Percentiles rank a stretch among this genome's conserved stretches.
phyloP scores from a whole-genome alignment of 1,284 basidiomycete species.

The Meira nashicola region DNA sequence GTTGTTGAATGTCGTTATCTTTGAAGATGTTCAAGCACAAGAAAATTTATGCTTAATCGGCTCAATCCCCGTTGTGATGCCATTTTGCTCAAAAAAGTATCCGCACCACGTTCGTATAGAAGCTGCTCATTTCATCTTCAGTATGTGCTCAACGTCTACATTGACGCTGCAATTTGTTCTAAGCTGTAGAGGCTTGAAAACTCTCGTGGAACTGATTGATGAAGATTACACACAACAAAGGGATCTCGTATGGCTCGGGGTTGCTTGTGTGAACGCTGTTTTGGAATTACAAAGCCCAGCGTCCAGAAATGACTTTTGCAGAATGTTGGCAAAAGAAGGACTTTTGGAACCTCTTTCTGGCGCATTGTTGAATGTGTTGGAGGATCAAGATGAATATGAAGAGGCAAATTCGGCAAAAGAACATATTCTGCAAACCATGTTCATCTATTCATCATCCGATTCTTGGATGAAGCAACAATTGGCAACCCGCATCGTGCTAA shows the following conservation, averaged over 20 bases:
- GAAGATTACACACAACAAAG: slow-evolving; percentile 77
- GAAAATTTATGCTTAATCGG: slow-evolving; percentile 94
- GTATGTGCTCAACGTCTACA: slow-evolving; percentile 85
- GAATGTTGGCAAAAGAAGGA: slow-evolving; percentile 95
- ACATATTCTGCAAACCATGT: slow-evolving; percentile 81
- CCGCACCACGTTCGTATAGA: slow-evolving; percentile 88
- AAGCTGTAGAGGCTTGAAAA: slow-evolving; percentile 86
- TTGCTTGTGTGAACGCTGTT: slow-evolving; percentile 88
- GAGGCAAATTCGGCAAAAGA: slow-evolving; percentile 66
- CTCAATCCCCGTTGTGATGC: slow-evolving; percentile 55
- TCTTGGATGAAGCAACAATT: slow-evolving; percentile 84
- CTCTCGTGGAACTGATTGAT: slow-evolving; percentile 89
- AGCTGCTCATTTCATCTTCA: slow-evolving; percentile 86
- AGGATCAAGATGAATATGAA: slow-evolving; percentile 62
- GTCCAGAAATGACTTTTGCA: slow-evolving; percentile 94
- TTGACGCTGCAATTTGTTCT: slow-evolving; percentile 61
- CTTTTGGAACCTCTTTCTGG: slow-evolving; percentile 85
- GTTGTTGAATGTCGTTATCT: slow-evolving; percentile 85
- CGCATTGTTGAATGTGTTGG: slow-evolving; percentile 80
- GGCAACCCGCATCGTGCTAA: slow-evolving; percentile 78
- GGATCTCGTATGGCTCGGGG: slow-evolving; percentile 84
- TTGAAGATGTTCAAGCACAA: slow-evolving; percentile 73
- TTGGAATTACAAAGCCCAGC: slow-evolving; percentile 89
- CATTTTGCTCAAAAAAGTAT: slow-evolving; percentile 89
- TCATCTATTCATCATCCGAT: slow-evolving; percentile 91